A percentile compares a stretch with the other conserved stretches of the same genome.
phyloP scores from a whole-genome alignment of 371 early-diverging fungal genomes.

The Phascolomyces articulosus region DNA sequence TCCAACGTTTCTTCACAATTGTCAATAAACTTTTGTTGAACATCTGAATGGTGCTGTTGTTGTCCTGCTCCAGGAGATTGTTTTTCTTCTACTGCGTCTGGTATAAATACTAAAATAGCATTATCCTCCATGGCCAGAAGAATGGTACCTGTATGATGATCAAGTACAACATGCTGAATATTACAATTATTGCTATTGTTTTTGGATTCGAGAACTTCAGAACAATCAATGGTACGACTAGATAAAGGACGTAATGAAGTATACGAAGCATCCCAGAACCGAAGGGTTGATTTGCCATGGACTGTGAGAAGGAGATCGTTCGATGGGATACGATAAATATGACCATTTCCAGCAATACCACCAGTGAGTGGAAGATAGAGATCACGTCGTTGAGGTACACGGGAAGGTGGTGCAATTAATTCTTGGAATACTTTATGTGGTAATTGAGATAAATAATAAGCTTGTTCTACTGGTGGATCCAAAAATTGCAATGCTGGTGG shows the following conservation, averaged over 20 bases:
- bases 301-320: conserved; percentile 55
- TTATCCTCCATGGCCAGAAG: conserved; percentile 46
- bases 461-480: conserved; percentile 40
- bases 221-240: conserved; percentile 39
- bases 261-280: conserved; percentile 61
- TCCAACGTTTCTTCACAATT: conserved; percentile 41
- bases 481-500: conserved; percentile 54
- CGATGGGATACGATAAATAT: conserved; percentile 44
- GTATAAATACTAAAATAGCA: conserved; percentile 12
- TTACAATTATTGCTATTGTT: too few relatives aligned
- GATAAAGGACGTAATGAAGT: conserved; percentile 51
- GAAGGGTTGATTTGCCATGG: conserved; percentile 46
- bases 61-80: too few relatives aligned
- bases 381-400: neutral
- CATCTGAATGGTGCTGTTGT: neutral
- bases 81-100: neutral
- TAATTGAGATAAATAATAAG: conserved; percentile 33
- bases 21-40: conserved; percentile 24
- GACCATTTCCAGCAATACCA: conserved; percentile 40
- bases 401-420: conserved; percentile 11
- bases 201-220: conserved; percentile 5
- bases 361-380: conserved; percentile 55
- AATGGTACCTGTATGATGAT: conserved; percentile 31
- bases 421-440: conserved; percentile 25
- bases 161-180: conserved; percentile 39